Evolutionary conservation across 768 basidiomycete genomes (phyloP), one percentile per base, ranked within the genome.

Genomic region (Naematelia encephala): DNA sequence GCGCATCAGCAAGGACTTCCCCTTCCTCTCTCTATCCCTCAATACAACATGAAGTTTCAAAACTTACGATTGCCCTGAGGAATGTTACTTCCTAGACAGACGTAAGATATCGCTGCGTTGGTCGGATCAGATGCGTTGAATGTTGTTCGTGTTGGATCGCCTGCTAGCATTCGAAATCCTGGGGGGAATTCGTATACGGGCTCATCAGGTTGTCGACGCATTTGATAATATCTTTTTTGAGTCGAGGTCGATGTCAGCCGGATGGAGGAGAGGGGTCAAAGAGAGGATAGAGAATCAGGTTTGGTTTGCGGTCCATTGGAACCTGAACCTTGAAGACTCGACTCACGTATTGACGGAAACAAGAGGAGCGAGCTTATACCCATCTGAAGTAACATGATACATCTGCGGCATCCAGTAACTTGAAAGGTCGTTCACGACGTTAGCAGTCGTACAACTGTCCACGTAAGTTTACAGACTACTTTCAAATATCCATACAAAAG

Each of bases 401-500:
- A 66, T 25, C 28, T 57, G 58, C n/a, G 63, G 63, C n/a, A 59
- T 45, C 65, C 69, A 68, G 54, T 75, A 72, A 43, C 63, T 72
- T 22, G 59, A 59, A 23, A 56, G 54, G 49, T 72, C 70, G n/a
- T 54, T 39, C 19, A 30, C 51, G 26, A 66, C 57, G 44, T 59
- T 63, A 2, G 68, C 65, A 3, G 69, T 65, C 8, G 64, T 66
- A 42, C 69, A 61, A 22, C 54, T 55, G 59, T 12, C 4, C n/a
- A n/a, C n/a, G n/a, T n/a, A n/a, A n/a, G n/a, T n/a, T n/a, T n/a
- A 16, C 19, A 27, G 19, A 53, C n/a, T 27, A 16, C 16, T 23
- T 25, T 14, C 2, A 16, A 29, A 11, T 5, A 14, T 10, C 39
- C 12, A 25, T 23, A 22, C 55, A 5, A 5, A 47, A 50, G 28